These are phyloP conservation scores for Moricandia arvensis DNA, from an alignment of 345 rosid species.

Conservation along the genomic window DNA sequence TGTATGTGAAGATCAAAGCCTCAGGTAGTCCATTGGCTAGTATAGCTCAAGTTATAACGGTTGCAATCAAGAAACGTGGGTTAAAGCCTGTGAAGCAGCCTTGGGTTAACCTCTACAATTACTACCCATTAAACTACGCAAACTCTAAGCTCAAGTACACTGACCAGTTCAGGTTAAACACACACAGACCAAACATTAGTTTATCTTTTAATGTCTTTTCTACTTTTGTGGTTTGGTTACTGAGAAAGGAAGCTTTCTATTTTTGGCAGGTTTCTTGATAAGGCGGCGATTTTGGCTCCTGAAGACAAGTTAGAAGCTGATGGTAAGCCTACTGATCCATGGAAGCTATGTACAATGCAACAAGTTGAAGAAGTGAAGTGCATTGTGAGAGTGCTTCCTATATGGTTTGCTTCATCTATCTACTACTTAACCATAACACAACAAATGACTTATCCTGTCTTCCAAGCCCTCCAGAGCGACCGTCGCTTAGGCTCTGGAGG, in stretches of 20 bases:
- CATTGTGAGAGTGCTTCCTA: conserved; percentile 54
- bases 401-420: conserved; percentile 53
- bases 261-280: conserved; percentile 50
- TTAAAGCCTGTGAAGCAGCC: conserved; percentile 46
- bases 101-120: conserved; percentile 38
- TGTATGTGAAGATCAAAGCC: conserved; percentile 68
- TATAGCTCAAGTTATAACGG: conserved; percentile 49
- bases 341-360: conserved; percentile 63
- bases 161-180: conserved; percentile 36
- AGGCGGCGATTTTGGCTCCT: conserved; percentile 49
- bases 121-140: conserved; percentile 33
- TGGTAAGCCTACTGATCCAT: conserved; percentile 53
- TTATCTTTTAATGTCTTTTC: not conserved
- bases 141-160: conserved; percentile 42
- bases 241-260: conserved; percentile 9
- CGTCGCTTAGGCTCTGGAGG: conserved; percentile 43
- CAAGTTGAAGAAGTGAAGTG: conserved; percentile 80
- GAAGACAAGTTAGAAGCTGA: conserved; percentile 44
- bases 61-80: conserved; percentile 55
- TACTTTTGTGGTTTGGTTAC: not conserved
- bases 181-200: not conserved
- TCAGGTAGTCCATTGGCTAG: conserved; percentile 72
- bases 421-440: conserved; percentile 44
- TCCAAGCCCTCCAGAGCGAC: conserved; percentile 63
- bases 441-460: conserved; percentile 54